Conservation (phyloP, 2,329 filamentous ascomycete species). For the Fusarium duplospermum region DNA sequence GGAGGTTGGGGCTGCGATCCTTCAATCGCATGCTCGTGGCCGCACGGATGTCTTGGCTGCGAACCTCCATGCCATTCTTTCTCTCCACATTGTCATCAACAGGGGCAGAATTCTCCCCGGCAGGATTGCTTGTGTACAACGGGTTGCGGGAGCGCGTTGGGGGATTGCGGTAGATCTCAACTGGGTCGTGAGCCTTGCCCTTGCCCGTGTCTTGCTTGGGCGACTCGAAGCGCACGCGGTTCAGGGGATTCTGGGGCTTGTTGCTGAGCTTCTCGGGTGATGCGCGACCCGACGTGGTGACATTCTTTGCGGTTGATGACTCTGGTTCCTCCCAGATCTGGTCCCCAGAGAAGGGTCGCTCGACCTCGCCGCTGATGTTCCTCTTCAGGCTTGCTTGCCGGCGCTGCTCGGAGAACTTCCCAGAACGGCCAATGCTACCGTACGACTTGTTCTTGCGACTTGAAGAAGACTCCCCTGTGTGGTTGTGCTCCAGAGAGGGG, state of each 20-base stretch:
- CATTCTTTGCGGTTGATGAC: slow-evolving; percentile 42
- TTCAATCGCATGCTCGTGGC: slow-evolving; percentile 91
- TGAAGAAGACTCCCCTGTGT: slow-evolving; percentile 23
- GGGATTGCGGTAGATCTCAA: slow-evolving; percentile 87
- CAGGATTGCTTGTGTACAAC: slow-evolving; percentile 77
- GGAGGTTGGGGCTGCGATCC: slow-evolving; percentile 87
- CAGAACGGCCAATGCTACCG: slow-evolving; percentile 52
- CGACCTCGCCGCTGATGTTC: slow-evolving; percentile 76
- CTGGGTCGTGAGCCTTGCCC: slow-evolving; percentile 57
- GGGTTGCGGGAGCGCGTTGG: slow-evolving; percentile 86
- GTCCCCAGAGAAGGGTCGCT: slow-evolving; percentile 77
- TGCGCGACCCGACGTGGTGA: slow-evolving; percentile 42
- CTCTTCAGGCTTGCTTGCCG: slow-evolving; percentile 75
- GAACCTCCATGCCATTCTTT: slow-evolving; percentile 85
- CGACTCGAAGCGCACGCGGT: slow-evolving; percentile 54
- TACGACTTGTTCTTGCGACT: slow-evolving; percentile 54
- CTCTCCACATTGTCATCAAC: slow-evolving; percentile 62
- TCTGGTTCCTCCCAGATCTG: slow-evolving; percentile 92
- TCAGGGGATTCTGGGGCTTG: slow-evolving; percentile 49
- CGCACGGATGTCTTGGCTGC: slow-evolving; percentile 86
- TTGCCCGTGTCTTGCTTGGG: slow-evolving; percentile 52
- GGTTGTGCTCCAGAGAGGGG: slow-evolving; percentile 40
- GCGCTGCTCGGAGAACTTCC: slow-evolving; percentile 55
- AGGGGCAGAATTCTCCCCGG: slow-evolving; percentile 45
- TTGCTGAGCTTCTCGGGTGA: slow-evolving; percentile 48